Base-by-base conservation (phyloP, 495 filamentous ascomycete species). In the Pyronema omphalodes region DNA sequence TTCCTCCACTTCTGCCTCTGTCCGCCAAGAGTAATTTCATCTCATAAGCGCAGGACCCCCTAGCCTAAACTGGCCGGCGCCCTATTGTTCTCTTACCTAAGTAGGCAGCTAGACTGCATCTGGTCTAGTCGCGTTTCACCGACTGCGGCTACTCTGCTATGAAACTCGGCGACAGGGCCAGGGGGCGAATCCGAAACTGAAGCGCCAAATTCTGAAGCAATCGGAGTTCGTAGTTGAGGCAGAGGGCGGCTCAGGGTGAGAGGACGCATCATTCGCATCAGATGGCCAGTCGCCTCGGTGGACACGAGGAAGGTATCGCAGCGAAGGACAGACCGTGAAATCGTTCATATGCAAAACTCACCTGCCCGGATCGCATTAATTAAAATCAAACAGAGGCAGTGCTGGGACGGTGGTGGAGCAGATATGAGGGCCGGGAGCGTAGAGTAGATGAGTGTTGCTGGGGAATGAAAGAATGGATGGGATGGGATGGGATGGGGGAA, bases 171-270 rank as follows among this genome's bases (percentile, higher is more conserved):
- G 53, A 56, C 55, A 45, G 39, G 47, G 57, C 53, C 55, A 15
- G 49, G 54, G 51, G 49, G 53, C 37, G 43, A 52, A 47, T 59
- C 57, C 57, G 60, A 62, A 60, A 59, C 57, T 59, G 56, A 57
- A 61, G 59, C 59, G 59, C 56, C 51, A 54, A 41, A 41, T 41
- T 41, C 39, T 41, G 39, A 41, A 41, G 39, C 39, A 41, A 12
- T 41, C 15, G 11, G 39, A 41, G 39, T 41, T 41, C 58, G 51
- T 33, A 44, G 29, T 57, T 59, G 53, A 61, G 57, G 59, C 23
- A 29, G 23, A 29, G 23, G 23, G 23, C 23, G 23, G 23, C 23
- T 29, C 23, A 29, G 23, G 23, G 23, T 29, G 23, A 29, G 23
- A 29, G 23, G 5, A 29, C 23, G 23, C 23, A 29, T 29, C 23